A percentile compares a stretch with the other conserved stretches of the same genome.
phyloP scores from a whole-genome alignment of 2,329 filamentous ascomycete genomes.

The Cladosporium phlei region DNA sequence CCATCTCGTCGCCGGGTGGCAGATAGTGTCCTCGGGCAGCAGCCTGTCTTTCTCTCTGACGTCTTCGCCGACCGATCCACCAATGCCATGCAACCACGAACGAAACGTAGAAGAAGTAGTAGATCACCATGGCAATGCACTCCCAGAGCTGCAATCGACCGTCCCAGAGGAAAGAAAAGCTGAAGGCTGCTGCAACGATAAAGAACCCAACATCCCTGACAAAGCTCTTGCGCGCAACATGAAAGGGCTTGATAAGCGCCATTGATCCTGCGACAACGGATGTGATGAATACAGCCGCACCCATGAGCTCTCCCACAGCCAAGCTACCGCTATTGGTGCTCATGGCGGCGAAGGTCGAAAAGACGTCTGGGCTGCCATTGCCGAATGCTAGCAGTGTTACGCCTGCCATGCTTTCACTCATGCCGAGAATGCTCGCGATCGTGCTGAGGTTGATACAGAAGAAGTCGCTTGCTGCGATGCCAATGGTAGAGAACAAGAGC shows the following conservation, averaged over 20 bases:
- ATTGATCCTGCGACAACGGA: constrained; percentile 95
- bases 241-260: constrained; percentile 93
- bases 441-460: constrained; percentile 96
- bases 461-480: constrained; percentile 96
- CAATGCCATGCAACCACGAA: constrained; percentile 92
- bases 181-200: constrained; percentile 77
- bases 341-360: constrained; percentile 98
- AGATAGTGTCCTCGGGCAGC: constrained; percentile 72
- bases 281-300: constrained; percentile 92
- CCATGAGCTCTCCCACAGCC: constrained; percentile 90
- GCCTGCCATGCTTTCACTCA: constrained; percentile 93
- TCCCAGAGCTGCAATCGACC: constrained; percentile 84
- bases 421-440: constrained; percentile 78
- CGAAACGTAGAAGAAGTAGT: constrained; percentile 84
- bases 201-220: constrained; percentile 91
- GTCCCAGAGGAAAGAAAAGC: constrained; percentile 81
- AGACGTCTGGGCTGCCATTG: constrained; percentile 96
- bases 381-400: constrained; percentile 96
- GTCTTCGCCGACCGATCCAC: constrained; percentile 63
- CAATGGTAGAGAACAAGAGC: constrained; percentile 91
- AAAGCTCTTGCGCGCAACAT: constrained; percentile 83
- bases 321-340: constrained; percentile 93
- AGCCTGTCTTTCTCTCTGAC: constrained; percentile 60
- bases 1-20: constrained; percentile 54
- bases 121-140: constrained; percentile 81